Percentiles rank a stretch among this genome's conserved stretches.
These are phyloP conservation scores for Neurospora intermedia DNA, from an alignment of 495 filamentous ascomycete species.

Conservation along the genomic window DNA sequence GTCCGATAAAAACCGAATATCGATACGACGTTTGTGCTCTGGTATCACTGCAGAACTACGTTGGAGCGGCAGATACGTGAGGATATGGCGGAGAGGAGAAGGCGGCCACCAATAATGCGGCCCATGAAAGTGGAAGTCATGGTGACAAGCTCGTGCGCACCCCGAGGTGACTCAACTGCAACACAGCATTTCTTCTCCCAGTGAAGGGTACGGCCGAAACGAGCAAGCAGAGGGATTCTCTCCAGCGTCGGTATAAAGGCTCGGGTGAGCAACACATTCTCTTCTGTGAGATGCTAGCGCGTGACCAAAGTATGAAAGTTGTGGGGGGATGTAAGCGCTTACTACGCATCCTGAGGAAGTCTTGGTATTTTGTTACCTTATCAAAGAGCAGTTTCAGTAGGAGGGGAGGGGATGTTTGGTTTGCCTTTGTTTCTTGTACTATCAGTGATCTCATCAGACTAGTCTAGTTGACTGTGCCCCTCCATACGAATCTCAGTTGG, in stretches of 20 bases:
- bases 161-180: not conserved
- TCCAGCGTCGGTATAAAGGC: not conserved
- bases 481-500: no score
- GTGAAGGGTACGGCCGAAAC: not conserved
- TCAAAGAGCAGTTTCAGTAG: not conserved
- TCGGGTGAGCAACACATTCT: not conserved
- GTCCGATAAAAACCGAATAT: not conserved
- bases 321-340: not conserved
- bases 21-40: not conserved
- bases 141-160: not conserved
- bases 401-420: not conserved
- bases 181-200: not conserved
- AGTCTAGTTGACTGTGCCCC: no score
- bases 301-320: not conserved
- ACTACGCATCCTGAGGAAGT: not conserved
- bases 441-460: no score
- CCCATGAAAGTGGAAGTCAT: not conserved
- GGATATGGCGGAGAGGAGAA: not conserved
- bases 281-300: not conserved
- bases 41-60: not conserved
- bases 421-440: not conserved
- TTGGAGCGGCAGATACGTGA: not conserved
- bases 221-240: not conserved
- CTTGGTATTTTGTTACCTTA: not conserved
- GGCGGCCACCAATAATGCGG: conserved; percentile 15